A percentile compares a stretch with the other conserved stretches of the same genome.
Evolutionary conservation across 306 rosid species (phyloP).

Genomic region (Amphicarpaea edgeworthii): DNA sequence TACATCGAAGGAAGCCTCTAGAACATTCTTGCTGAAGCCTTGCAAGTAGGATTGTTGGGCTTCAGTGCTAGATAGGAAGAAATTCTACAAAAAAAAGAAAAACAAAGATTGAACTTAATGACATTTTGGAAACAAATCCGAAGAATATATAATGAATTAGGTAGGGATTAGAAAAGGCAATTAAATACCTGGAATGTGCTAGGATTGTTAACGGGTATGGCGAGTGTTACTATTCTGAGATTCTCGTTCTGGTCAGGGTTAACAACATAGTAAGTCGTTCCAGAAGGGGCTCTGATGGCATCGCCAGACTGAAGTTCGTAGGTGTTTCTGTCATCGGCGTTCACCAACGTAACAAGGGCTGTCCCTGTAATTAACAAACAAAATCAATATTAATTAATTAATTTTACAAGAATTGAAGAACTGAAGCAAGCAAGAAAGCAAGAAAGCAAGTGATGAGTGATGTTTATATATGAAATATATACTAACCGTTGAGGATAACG

Average conservation of each 20-base stretch:
- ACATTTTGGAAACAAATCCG: not conserved
- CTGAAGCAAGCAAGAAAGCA: no score
- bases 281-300: constrained; percentile 3
- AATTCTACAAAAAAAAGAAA: constrained; percentile 20
- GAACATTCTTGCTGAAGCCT: constrained; percentile 8
- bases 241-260: constrained; percentile 14
- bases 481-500: no score
- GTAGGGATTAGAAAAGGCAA: no score
- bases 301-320: constrained; percentile 40
- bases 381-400: no score
- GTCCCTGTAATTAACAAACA: constrained; percentile 34
- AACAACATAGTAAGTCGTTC: not conserved
- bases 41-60: constrained; percentile 38
- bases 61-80: not conserved
- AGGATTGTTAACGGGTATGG: constrained; percentile 16
- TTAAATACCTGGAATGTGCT: not conserved
- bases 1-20: constrained; percentile 49
- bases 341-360: constrained; percentile 5
- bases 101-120: no score
- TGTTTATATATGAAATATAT: no score
- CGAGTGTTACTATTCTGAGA: constrained; percentile 34
- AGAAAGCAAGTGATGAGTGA: no score
- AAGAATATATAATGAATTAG: no score
- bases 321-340: not conserved
- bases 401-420: no score